Percentiles rank a stretch among this genome's conserved stretches.
These are phyloP conservation scores for Boletus tomentosulus DNA, from an alignment of 768 basidiomycete species.

Conservation along the genomic window DNA sequence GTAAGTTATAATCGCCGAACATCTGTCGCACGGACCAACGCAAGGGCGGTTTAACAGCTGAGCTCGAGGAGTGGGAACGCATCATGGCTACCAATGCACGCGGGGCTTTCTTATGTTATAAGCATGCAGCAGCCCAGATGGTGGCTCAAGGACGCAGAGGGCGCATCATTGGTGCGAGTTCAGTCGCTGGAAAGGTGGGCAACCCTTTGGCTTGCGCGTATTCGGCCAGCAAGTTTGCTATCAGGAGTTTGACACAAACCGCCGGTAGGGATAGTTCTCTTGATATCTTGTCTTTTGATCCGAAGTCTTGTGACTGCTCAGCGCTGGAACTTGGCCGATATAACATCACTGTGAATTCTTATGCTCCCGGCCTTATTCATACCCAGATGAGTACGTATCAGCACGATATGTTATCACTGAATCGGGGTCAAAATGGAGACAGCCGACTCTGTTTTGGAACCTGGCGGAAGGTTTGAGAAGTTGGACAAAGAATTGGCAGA, in stretches of 20 bases:
- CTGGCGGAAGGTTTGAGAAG: not conserved
- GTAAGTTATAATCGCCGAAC: not conserved
- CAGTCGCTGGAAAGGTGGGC: slow-evolving; percentile 6
- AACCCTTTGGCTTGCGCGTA: slow-evolving; percentile 20
- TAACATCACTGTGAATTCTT: slow-evolving; percentile 39
- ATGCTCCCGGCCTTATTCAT: slow-evolving; percentile 34
- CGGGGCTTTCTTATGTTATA: slow-evolving; percentile 59
- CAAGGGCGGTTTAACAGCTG: not conserved
- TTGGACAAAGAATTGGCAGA: slow-evolving; percentile 1
- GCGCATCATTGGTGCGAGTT: slow-evolving; percentile 46
- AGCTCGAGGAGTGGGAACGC: slow-evolving; percentile 38
- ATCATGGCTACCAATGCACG: slow-evolving; percentile 49
- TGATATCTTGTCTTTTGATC: not conserved
- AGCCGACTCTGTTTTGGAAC: not conserved
- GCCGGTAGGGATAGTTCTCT: slow-evolving; percentile 24
- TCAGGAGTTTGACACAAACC: slow-evolving; percentile 40
- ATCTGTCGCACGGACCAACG: not conserved
- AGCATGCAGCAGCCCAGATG: slow-evolving; percentile 62
- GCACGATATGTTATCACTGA: not conserved
- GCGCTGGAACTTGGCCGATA: slow-evolving; percentile 31
- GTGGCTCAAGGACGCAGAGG: slow-evolving; percentile 48
- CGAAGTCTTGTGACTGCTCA: not conserved
- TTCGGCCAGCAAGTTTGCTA: slow-evolving; percentile 37
- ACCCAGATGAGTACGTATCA: slow-evolving; percentile 30
- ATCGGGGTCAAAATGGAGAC: not conserved